Base-by-base conservation (phyloP, 108 stramenopile genomes). In the Pseudonitzschia multiseries region DNA sequence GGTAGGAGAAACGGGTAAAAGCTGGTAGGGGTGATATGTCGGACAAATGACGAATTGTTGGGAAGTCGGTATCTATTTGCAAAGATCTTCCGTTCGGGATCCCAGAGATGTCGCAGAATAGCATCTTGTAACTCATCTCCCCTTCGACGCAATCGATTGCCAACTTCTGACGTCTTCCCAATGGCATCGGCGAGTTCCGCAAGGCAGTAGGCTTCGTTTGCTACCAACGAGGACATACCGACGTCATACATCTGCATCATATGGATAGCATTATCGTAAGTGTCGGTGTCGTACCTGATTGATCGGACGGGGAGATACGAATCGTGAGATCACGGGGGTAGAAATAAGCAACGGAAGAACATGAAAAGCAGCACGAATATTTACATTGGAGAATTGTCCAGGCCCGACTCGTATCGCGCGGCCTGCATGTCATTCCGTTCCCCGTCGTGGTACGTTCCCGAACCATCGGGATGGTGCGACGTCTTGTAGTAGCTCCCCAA, bases 311-410 rank as follows among this genome's bases (percentile, higher is more conserved):
- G 32, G 46, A 2, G 12, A 48, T 48, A 14, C 4, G 13, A 48
- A 48, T 10, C 17, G 46, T 48, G 18, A 48, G 46, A 48, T 14
- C 4, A 14, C 14, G 18, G 9, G 2, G 18, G 1, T 18, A 14
- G 46, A 48, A 48, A 48, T 8, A 10, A 3, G 46, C 46, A 48
- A 48, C 12, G 13, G 10, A 14, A 48, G 8, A 48, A 48, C 36
- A 36, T 6, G 6, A 48, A 48, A 48, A 48, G 1, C 18, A 48
- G 4, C 4, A 10, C 12, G 46, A 18, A 14, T 48, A 20, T 20
- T 56, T 79, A 79, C 78, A 79, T 79, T 13, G 78, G 78, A 8
- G 51, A 56, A 59, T 79, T 79, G 57, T 79, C 78, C 66, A 79
- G 40, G n/a, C 78, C 78, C 18, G 54, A 57, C 56, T 79, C 78